These are phyloP conservation scores for Tetrapisispora arboricola DNA, from an alignment of 805 yeast genomes.

Conservation along the genomic window DNA sequence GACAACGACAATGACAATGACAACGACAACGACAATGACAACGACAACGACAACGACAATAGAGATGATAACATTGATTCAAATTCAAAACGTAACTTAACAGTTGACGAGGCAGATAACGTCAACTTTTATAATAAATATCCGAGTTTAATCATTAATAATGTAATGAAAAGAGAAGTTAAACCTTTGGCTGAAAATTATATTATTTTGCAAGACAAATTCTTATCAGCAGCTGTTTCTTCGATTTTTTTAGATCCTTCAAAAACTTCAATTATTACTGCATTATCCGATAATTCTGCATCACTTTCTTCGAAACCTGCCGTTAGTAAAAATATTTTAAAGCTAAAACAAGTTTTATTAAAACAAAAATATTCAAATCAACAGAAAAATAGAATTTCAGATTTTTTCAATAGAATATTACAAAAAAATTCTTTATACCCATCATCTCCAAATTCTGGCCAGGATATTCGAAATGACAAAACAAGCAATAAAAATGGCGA, in stretches of 20 bases:
- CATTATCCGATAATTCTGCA: slow-evolving; percentile 19
- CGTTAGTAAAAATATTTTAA: slow-evolving; percentile 4
- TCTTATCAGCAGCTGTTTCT: slow-evolving; percentile 21
- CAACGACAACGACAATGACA: background rate
- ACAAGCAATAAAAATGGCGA: background rate
- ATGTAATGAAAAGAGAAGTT: slow-evolving; percentile 25
- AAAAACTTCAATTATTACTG: slow-evolving; percentile 24
- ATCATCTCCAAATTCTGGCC: background rate
- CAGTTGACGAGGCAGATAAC: background rate
- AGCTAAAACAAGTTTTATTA: slow-evolving; percentile 19
- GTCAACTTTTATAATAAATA: slow-evolving; percentile 19
- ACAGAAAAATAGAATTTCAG: slow-evolving; percentile 17
- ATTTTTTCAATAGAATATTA: slow-evolving; percentile 22
- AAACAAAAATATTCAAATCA: slow-evolving; percentile 16
- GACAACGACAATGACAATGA: background rate
- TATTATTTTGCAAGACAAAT: slow-evolving; percentile 23
- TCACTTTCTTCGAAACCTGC: slow-evolving; percentile 4
- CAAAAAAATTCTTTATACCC: slow-evolving; percentile 8
- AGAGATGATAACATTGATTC: background rate
- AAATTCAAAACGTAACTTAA: too few relatives aligned
- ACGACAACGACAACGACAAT: background rate
- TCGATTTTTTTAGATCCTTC: slow-evolving; percentile 22
- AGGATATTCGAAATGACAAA: background rate
- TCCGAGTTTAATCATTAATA: slow-evolving; percentile 24
- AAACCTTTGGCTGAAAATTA: slow-evolving; percentile 27